Evolutionary conservation across 208 protist genomes (phyloP).

Genomic region (Spironucleus salmonicida): DNA sequence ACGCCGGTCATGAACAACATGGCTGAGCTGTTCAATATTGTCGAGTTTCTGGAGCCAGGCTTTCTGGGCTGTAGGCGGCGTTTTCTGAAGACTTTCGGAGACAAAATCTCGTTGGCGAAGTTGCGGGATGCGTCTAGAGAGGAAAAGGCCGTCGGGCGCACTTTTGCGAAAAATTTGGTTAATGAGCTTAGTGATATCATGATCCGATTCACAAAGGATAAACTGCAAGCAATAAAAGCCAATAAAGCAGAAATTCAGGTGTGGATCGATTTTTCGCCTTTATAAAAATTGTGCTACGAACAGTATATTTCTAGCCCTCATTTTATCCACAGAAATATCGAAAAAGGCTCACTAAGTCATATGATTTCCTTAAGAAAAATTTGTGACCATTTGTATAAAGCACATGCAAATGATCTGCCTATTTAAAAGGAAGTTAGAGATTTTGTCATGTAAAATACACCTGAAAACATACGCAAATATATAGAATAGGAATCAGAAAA

Average conservation of each 20-base stretch:
- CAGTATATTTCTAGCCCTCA: too few relatives aligned
- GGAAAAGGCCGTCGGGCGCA: not conserved
- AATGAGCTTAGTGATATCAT: not conserved
- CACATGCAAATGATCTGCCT: too few relatives aligned
- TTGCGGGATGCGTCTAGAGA: not conserved
- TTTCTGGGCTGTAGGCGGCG: not conserved
- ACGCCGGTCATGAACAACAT: slow-evolving; percentile 29
- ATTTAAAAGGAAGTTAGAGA: too few relatives aligned
- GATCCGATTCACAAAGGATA: not conserved
- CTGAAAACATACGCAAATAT: too few relatives aligned
- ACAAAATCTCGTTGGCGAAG: not conserved
- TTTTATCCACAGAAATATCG: too few relatives aligned
- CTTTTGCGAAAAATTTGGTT: not conserved
- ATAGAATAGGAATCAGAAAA: too few relatives aligned
- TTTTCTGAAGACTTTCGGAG: not conserved
- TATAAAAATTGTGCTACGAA: too few relatives aligned
- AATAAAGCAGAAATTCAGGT: not conserved
- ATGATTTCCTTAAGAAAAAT: too few relatives aligned
- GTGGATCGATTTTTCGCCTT: too few relatives aligned
- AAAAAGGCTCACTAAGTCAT: too few relatives aligned
- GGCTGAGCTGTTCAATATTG: not conserved
- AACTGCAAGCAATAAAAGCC: not conserved
- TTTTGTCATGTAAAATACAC: too few relatives aligned
- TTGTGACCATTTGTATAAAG: too few relatives aligned
- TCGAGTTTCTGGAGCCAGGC: not conserved